A percentile compares a stretch with the other conserved stretches of the same genome.
Evolutionary conservation across 75 land plant species (phyloP).

Genomic region (Pinus tabuliformis): DNA sequence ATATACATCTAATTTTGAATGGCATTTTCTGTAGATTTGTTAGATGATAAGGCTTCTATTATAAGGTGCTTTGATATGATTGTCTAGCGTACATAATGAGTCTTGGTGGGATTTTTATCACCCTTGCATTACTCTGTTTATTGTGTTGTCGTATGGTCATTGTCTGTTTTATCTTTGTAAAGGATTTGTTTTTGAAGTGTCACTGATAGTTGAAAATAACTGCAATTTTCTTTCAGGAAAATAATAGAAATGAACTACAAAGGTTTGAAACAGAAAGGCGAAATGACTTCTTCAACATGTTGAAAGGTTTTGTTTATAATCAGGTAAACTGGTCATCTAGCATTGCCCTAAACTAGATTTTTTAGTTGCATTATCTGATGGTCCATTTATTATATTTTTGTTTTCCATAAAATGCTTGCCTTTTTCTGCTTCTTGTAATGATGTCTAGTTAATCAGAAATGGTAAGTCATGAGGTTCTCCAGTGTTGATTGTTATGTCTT

Average conservation of each 20-base stretch:
- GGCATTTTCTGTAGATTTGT: neutral
- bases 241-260: slow-evolving; percentile 67
- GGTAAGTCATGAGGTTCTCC: too few species aligned
- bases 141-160: neutral
- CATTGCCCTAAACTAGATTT: neutral
- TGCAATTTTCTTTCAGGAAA: slow-evolving; percentile 52
- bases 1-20: too few species aligned
- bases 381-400: neutral
- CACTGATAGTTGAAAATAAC: neutral
- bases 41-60: neutral
- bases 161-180: neutral
- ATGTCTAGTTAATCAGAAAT: too few species aligned
- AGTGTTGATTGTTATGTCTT: too few species aligned
- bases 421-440: too few species aligned
- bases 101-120: neutral
- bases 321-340: slow-evolving; percentile 47
- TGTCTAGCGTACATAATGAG: neutral
- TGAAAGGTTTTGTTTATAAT: slow-evolving; percentile 70
- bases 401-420: too few species aligned
- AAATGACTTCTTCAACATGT: slow-evolving; percentile 63
- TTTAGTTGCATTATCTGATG: neutral
- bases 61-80: neutral
- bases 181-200: neutral
- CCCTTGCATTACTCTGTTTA: neutral
- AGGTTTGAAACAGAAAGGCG: slow-evolving; percentile 68